Evolutionary conservation across 306 rosid genomes (phyloP), one percentile per base, ranked within the genome.

Genomic region (Dalbergia oliveri): DNA sequence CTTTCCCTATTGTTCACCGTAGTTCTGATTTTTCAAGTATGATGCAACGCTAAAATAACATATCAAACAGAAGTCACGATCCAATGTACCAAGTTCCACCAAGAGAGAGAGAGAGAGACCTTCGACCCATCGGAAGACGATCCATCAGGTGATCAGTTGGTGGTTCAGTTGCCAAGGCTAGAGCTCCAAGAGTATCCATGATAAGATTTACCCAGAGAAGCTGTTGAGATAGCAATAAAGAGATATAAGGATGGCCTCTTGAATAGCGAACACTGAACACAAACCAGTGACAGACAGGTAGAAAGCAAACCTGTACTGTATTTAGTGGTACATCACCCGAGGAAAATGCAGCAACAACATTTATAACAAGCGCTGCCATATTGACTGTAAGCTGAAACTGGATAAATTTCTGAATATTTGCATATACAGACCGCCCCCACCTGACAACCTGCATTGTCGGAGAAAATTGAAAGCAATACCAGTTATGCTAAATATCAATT

Each of bases 151-250:
- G 95, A 91, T 95, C 83, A 8, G 98, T 95, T 78, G 99, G 99
- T 35, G 99, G 95, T 87, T 95, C 99, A 44, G 98, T 95, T 72
- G 99, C 99, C 88, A 95, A 86, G 14, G 98, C 99, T 34, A 95
- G 86, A 43, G 99, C 99, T 51, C 99, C 99, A 75, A 93, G 97
- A 63, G 99, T 95, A 81, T 95, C 99, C 99, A 95, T 95, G 82
- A 95, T 95, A 79, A 95, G 98, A 88, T 95, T 95, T 74, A 95
- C 98, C 99, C 99, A 95, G 34, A 95, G 92, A 86, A 95, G 99
- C 99, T 95, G 91, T 76, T 68, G 35, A 69, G 63, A 60, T 67
- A 64, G 77, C 26, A 86, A 69, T 10, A 39, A 81, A 13, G 61
- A 66, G 43, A 44, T 21, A 23, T 44, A 59, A 77, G 73, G 72